Evolutionary conservation across 192 early-diverging fungal genomes (phyloP).

Genomic region (Entrophospora sp.): DNA sequence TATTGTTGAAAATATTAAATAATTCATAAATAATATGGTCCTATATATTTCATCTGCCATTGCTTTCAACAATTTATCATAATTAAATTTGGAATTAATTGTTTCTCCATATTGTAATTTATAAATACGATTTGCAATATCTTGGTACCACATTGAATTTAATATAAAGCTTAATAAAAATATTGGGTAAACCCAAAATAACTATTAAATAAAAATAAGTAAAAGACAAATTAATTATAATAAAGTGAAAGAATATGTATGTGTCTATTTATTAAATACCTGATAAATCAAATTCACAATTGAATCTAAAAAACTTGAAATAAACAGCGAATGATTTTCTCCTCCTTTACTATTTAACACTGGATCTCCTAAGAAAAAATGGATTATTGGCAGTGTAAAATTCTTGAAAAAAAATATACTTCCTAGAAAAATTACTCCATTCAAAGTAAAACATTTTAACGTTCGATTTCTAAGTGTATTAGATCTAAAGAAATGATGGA

Average conservation of each 20-base stretch:
- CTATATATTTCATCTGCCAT: constrained; percentile 39
- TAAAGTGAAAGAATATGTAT: neutral
- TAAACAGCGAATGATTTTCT: neutral
- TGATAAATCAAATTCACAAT: constrained; percentile 25
- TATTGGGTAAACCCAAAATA: constrained; percentile 52
- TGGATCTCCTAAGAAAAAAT: neutral
- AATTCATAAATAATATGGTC: constrained; percentile 37
- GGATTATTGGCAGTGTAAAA: constrained; percentile 23
- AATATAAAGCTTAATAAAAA: constrained; percentile 41
- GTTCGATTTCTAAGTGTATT: constrained; percentile 28
- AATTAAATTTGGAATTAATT: constrained; percentile 20
- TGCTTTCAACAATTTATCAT: constrained; percentile 24
- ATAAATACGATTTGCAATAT: constrained; percentile 45
- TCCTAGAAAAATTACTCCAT: constrained; percentile 44
- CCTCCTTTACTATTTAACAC: neutral
- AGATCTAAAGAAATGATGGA: constrained; percentile 21
- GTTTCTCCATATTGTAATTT: constrained; percentile 35
- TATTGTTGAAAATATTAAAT: constrained; percentile 24
- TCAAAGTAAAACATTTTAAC: constrained; percentile 40
- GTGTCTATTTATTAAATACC: neutral
- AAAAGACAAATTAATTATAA: neutral
- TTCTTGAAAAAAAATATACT: constrained; percentile 39
- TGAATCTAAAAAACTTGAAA: constrained; percentile 16
- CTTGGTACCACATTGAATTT: constrained; percentile 47
- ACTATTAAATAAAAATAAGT: constrained; percentile 6